Evolutionary conservation across 352 stramenopile species (phyloP).

Genomic region (Phytophthora hibernalis): DNA sequence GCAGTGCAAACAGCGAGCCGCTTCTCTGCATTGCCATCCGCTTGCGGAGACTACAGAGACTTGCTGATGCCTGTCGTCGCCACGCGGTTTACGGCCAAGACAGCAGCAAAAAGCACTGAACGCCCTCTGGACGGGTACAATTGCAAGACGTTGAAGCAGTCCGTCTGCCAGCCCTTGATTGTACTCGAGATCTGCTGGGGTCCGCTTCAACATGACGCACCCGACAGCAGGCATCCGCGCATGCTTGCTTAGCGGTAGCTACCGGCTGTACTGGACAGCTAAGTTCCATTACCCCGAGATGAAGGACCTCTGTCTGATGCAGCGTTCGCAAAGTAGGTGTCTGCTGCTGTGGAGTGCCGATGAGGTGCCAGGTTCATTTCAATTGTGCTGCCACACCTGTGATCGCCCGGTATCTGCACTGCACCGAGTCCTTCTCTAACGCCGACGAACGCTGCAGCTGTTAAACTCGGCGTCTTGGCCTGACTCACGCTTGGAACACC

Average conservation of each 20-base stretch:
- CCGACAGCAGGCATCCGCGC: not conserved
- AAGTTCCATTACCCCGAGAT: too few relatives aligned
- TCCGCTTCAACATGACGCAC: slow-evolving; percentile 27
- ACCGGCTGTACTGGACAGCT: not conserved
- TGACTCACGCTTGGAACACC: slow-evolving; percentile 23
- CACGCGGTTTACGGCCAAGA: slow-evolving; percentile 26
- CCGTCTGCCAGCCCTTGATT: slow-evolving; percentile 11
- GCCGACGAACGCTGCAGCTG: slow-evolving; percentile 17
- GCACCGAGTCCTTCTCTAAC: slow-evolving; percentile 14
- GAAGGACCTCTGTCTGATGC: not conserved
- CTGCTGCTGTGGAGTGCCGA: not conserved
- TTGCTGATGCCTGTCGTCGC: slow-evolving; percentile 24
- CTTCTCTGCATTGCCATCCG: slow-evolving; percentile 25
- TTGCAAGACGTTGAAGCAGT: slow-evolving; percentile 14
- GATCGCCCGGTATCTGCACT: slow-evolving; percentile 24
- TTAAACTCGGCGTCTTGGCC: slow-evolving; percentile 8
- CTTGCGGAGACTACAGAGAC: slow-evolving; percentile 8
- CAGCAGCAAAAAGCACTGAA: slow-evolving; percentile 15
- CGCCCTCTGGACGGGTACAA: slow-evolving; percentile 16
- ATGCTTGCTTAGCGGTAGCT: slow-evolving; percentile 11
- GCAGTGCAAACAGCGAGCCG: slow-evolving; percentile 14
- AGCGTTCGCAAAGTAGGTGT: too few relatives aligned
- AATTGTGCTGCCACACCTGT: slow-evolving; percentile 5
- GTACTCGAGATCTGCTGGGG: slow-evolving; percentile 11
- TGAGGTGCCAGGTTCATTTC: not conserved